A percentile compares a stretch with the other conserved stretches of the same genome.
Conservation (phyloP, 192 early-diverging fungal genomes). For the Entomortierella chlamydospora region DNA sequence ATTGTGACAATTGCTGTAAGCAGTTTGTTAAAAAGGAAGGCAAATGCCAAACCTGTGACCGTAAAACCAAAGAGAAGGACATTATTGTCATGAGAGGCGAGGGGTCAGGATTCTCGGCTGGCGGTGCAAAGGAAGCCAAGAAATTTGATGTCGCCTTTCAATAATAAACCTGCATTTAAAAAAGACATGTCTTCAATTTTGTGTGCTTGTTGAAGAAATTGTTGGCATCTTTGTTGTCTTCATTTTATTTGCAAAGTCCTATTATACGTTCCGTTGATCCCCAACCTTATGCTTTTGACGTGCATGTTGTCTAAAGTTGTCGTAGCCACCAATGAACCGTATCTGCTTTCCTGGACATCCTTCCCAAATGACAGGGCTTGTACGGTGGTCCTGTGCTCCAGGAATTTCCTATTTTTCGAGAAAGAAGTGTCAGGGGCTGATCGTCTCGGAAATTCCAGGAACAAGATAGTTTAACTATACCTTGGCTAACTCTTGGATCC, state of each 20-base stretch:
- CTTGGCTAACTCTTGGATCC: constrained; percentile 21
- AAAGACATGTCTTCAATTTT: too few species aligned
- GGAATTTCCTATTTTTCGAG: constrained; percentile 24
- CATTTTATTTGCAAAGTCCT: too few species aligned
- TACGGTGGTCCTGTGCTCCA: constrained; percentile 46
- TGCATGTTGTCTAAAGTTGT: constrained; percentile 34
- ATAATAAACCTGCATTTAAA: constrained; percentile 56
- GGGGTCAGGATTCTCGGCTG: constrained; percentile 64
- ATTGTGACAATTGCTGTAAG: constrained; percentile 73
- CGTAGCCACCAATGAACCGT: constrained; percentile 41
- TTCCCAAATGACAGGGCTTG: constrained; percentile 47
- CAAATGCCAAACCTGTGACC: constrained; percentile 76
- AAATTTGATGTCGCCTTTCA: constrained; percentile 78
- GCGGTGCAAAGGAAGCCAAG: constrained; percentile 70
- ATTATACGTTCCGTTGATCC: constrained; percentile 24
- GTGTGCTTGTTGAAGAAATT: too few species aligned
- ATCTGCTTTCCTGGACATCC: constrained; percentile 37
- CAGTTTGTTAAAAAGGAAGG: constrained; percentile 77
- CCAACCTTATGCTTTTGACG: constrained; percentile 29
- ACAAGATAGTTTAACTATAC: neutral
- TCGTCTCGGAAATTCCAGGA: neutral
- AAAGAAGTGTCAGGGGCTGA: too few species aligned
- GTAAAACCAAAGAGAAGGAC: constrained; percentile 74
- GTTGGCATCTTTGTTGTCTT: too few species aligned
- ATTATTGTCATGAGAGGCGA: constrained; percentile 75